phyloP scores from a whole-genome alignment of 495 filamentous ascomycete genomes.

The Annulohypoxylon moriforme region DNA sequence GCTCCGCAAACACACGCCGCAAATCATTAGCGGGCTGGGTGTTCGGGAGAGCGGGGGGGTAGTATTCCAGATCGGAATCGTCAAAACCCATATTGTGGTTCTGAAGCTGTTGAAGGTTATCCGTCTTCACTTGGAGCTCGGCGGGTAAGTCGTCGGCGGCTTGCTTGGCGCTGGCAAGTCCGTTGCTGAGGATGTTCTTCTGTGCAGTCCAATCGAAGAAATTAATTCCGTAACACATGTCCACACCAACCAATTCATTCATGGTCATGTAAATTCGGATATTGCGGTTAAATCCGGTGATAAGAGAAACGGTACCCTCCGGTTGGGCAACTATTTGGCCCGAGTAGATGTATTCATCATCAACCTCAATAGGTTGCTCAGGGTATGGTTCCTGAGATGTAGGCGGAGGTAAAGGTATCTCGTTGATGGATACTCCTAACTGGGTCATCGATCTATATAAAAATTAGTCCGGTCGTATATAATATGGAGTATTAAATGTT shows the following conservation, averaged over 20 bases:
- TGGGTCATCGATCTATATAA: constrained; percentile 70
- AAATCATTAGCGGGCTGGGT: constrained; percentile 53
- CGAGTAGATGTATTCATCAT: constrained; percentile 78
- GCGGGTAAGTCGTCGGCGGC: constrained; percentile 68
- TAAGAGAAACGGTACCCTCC: constrained; percentile 66
- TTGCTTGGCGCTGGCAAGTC: constrained; percentile 68
- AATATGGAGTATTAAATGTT: neutral
- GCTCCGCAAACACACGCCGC: constrained; percentile 49
- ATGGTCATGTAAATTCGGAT: constrained; percentile 78
- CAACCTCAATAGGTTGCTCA: constrained; percentile 80
- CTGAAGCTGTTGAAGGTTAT: constrained; percentile 36
- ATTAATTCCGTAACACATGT: constrained; percentile 77
- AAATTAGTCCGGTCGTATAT: constrained; percentile 13
- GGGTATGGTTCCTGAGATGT: constrained; percentile 81
- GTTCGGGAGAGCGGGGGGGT: constrained; percentile 48
- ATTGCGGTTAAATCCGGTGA: constrained; percentile 82
- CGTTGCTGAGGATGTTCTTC: constrained; percentile 69
- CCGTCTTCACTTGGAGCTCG: constrained; percentile 66
- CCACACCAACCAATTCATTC: constrained; percentile 72
- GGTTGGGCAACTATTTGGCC: constrained; percentile 73
- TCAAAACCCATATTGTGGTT: constrained; percentile 45
- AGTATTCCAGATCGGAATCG: constrained; percentile 51
- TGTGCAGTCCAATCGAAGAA: constrained; percentile 78
- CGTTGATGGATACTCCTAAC: constrained; percentile 71
- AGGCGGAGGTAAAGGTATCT: constrained; percentile 73